These are phyloP conservation scores for Notholithocarpus densiflorus DNA, from an alignment of 306 rosid genomes.

Conservation along the genomic window DNA sequence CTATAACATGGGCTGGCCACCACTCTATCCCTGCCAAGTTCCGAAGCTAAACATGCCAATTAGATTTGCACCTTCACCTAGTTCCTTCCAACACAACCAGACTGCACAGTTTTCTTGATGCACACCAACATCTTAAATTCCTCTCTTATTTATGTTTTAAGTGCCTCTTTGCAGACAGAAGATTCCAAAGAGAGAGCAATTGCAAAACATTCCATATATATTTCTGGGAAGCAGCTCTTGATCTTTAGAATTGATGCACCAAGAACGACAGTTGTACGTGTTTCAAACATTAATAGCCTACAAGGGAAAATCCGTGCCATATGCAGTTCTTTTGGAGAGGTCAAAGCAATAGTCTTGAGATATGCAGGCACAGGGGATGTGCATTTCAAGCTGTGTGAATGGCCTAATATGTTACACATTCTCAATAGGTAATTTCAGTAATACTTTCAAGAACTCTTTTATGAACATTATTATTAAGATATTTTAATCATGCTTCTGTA, in stretches of 20 bases:
- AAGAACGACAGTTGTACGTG: conserved; percentile 24
- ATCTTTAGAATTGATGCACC: conserved; percentile 29
- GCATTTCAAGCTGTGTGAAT: conserved; percentile 21
- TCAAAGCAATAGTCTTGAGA: not conserved
- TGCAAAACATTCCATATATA: conserved; percentile 17
- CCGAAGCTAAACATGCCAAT: no score
- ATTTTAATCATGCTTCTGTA: not conserved
- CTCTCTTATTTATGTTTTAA: not conserved
- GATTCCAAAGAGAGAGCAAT: conserved; percentile 28
- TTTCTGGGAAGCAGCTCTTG: conserved; percentile 8
- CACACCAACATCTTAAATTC: not conserved
- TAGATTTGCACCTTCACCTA: not conserved
- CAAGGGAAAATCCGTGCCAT: not conserved
- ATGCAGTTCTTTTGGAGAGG: not conserved
- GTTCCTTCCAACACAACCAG: not conserved
- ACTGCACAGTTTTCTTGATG: not conserved
- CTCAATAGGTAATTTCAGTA: conserved; percentile 16
- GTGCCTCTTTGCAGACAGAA: conserved; percentile 18
- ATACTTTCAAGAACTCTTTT: not conserved
- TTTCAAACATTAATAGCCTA: not conserved
- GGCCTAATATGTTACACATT: conserved; percentile 27
- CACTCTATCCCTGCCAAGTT: no score
- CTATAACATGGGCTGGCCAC: no score
- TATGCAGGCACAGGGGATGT: not conserved
- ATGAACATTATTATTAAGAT: not conserved